These are phyloP conservation scores for Pseudogymnoascus sp. DNA, from an alignment of 2,329 filamentous ascomycete species.

Conservation along the genomic window DNA sequence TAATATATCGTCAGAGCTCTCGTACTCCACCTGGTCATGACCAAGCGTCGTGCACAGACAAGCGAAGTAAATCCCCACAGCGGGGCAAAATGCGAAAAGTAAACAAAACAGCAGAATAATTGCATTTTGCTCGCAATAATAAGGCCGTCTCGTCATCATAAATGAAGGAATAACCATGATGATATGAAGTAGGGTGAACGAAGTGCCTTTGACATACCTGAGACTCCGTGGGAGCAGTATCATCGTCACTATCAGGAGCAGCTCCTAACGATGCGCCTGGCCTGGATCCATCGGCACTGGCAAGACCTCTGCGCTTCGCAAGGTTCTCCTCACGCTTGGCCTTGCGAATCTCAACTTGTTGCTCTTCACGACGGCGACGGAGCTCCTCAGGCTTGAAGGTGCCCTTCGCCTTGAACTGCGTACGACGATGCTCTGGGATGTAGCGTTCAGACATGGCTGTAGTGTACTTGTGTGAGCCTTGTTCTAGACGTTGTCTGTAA, in stretches of 20 bases:
- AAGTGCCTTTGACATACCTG: constrained; percentile 60
- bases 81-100: constrained; percentile 10
- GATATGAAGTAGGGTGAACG: not conserved
- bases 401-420: constrained; percentile 99
- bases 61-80: constrained; percentile 9
- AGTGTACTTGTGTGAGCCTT: constrained; percentile 15
- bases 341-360: constrained; percentile 98
- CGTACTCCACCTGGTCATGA: not conserved
- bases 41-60: not conserved
- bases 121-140: not conserved
- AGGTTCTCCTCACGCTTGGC: constrained; percentile 98
- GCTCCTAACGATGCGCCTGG: constrained; percentile 78
- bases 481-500: constrained; percentile 9
- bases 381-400: constrained; percentile 99
- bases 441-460: constrained; percentile 86
- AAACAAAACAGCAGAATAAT: constrained; percentile 10
- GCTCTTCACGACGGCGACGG: constrained; percentile 94
- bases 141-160: not conserved
- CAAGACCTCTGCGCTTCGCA: constrained; percentile 94
- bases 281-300: constrained; percentile 62
- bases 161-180: not conserved
- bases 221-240: constrained; percentile 86
- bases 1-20: constrained; percentile 8
- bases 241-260: constrained; percentile 94
- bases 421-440: constrained; percentile 98